Evolutionary conservation across 257 asterid genomes (phyloP).

Genomic region (Solanum gracilifrons): DNA sequence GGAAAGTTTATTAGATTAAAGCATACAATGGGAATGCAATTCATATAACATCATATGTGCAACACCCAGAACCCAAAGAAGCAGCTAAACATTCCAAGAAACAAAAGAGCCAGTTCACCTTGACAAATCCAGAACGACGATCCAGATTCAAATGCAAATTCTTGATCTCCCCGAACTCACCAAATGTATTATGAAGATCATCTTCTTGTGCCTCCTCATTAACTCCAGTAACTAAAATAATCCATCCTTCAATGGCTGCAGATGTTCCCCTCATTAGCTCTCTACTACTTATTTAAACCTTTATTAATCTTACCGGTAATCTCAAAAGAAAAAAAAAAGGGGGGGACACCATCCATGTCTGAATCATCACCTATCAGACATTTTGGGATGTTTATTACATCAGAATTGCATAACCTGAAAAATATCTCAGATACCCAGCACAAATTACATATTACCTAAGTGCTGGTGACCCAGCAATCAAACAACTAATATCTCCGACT

Average conservation of each 20-base stretch:
- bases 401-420: not conserved
- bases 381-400: not conserved
- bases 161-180: constrained; percentile 85
- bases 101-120: constrained; percentile 28
- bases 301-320: not conserved
- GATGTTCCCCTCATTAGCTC: constrained; percentile 9
- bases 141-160: constrained; percentile 94
- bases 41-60: not conserved
- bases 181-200: constrained; percentile 66
- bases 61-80: not conserved
- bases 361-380: not conserved
- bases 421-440: not conserved
- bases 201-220: constrained; percentile 99
- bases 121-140: constrained; percentile 97
- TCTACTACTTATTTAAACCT: not conserved
- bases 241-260: constrained; percentile 99
- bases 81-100: not conserved
- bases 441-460: not conserved
- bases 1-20: not conserved
- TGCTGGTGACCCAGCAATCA: not conserved
- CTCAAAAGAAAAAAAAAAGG: not conserved
- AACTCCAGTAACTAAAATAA: constrained; percentile 84
- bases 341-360: not conserved
- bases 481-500: not conserved
- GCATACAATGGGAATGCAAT: not conserved